Conservation (phyloP, 331 rosid species). For the Rosa hybrid region DNA sequence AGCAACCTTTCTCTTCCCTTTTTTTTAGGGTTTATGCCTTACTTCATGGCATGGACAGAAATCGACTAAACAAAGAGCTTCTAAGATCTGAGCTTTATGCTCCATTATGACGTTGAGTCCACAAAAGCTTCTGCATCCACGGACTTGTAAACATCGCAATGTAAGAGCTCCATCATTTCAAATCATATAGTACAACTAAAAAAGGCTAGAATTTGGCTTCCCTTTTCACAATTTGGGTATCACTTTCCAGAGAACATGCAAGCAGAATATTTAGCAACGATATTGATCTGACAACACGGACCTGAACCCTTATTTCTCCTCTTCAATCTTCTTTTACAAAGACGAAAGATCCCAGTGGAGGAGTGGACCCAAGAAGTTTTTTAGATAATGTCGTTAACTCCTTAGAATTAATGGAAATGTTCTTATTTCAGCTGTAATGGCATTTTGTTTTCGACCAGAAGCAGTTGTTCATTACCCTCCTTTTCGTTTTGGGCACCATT, state of each 20-base stretch:
- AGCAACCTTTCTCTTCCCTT: background rate
- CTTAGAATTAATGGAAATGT: constrained; percentile 9
- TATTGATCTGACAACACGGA: constrained; percentile 9
- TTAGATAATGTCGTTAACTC: constrained; percentile 1
- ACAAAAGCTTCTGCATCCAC: constrained; percentile 23
- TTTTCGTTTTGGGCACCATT: constrained; percentile 9
- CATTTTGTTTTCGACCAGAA: constrained; percentile 20
- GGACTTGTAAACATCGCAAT: background rate
- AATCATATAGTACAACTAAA: background rate
- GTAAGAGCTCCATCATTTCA: constrained; percentile 20
- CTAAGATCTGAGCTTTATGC: background rate
- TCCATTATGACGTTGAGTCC: background rate
- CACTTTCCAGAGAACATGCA: constrained; percentile 26
- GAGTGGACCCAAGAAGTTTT: background rate
- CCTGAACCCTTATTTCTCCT: background rate
- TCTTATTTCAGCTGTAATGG: background rate
- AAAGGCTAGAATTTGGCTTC: constrained; percentile 6
- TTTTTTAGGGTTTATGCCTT: background rate
- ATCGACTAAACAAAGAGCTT: constrained; percentile 5
- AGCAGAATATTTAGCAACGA: constrained; percentile 1
- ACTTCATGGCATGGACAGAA: background rate
- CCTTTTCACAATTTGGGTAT: constrained; percentile 10
- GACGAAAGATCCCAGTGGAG: background rate
- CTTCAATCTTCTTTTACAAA: constrained; percentile 5
- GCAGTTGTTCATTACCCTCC: constrained; percentile 4